These are phyloP conservation scores for Ensete glaucum DNA, from an alignment of 176 grass and related monocot genomes.

Conservation along the genomic window DNA sequence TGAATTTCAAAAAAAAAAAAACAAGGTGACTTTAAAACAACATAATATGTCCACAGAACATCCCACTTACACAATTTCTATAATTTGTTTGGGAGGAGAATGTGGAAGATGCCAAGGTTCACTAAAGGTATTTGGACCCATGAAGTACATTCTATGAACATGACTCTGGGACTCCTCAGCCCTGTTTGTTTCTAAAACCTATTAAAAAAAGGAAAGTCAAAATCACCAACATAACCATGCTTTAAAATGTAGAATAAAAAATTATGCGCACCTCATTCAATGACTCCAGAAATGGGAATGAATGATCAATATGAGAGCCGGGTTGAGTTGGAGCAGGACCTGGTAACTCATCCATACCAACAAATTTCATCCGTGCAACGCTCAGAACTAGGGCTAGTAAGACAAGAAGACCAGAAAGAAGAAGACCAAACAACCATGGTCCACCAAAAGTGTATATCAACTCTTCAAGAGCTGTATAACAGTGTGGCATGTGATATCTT, in stretches of 20 bases:
- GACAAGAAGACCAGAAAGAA: conserved; percentile 94
- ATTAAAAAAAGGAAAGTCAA: conserved; percentile 17
- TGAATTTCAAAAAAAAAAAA: background rate
- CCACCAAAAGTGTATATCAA: conserved; percentile 98
- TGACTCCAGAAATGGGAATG: conserved; percentile 98
- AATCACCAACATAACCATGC: conserved; percentile 15
- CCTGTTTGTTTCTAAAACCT: conserved; percentile 98
- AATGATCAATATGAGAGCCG: conserved; percentile 93
- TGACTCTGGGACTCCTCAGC: conserved; percentile 91
- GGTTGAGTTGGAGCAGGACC: conserved; percentile 92
- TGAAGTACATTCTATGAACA: conserved; percentile 98
- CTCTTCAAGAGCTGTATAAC: conserved; percentile 94
- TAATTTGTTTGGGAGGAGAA: conserved; percentile 75
- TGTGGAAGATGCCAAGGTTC: conserved; percentile 99
- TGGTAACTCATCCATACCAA: conserved; percentile 84
- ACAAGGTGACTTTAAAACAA: background rate
- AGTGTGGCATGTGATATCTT: conserved; percentile 98
- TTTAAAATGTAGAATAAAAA: conserved; percentile 3
- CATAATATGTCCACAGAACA: background rate
- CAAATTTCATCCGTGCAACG: conserved; percentile 99
- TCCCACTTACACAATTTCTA: conserved; percentile 82
- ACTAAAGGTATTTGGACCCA: conserved; percentile 95
- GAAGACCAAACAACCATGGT: conserved; percentile 95
- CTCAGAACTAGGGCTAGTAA: conserved; percentile 95
- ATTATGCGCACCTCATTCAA: conserved; percentile 70